These are phyloP conservation scores for Tricholoma saponaceum DNA, from an alignment of 768 basidiomycete genomes.

Conservation along the genomic window DNA sequence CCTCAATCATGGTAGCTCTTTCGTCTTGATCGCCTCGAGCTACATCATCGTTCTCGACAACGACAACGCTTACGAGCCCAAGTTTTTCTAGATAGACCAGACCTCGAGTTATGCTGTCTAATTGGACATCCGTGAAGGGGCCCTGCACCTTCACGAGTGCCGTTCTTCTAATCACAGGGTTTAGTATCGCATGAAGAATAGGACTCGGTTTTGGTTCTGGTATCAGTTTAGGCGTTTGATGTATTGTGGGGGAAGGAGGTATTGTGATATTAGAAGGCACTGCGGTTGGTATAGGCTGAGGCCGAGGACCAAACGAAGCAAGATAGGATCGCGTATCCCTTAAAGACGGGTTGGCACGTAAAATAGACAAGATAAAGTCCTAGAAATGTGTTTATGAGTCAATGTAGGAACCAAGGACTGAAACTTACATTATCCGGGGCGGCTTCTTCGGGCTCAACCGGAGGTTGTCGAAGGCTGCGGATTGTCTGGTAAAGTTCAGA, in stretches of 20 bases:
- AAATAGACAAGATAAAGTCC: slow-evolving; percentile 96
- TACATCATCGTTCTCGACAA: slow-evolving; percentile 85
- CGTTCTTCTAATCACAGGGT: slow-evolving; percentile 81
- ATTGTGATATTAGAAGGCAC: slow-evolving; percentile 20
- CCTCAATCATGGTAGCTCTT: slow-evolving; percentile 62
- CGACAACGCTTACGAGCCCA: slow-evolving; percentile 92
- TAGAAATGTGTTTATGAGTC: slow-evolving; percentile 27
- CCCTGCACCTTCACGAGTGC: slow-evolving; percentile 97
- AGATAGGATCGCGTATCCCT: slow-evolving; percentile 90
- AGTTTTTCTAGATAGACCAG: slow-evolving; percentile 95
- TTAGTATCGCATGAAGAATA: slow-evolving; percentile 70
- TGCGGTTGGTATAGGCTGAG: slow-evolving; percentile 29
- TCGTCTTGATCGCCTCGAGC: slow-evolving; percentile 66
- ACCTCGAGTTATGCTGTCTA: slow-evolving; percentile 90
- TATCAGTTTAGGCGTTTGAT: slow-evolving; percentile 25
- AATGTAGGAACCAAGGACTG: slow-evolving; percentile 7
- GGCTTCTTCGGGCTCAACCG: slow-evolving; percentile 34
- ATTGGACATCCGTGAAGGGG: slow-evolving; percentile 88
- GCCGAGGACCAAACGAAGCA: slow-evolving; percentile 80
- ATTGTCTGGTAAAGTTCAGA: slow-evolving; percentile 33
- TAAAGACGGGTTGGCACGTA: slow-evolving; percentile 87
- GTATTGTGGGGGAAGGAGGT: slow-evolving; percentile 23
- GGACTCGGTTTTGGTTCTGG: slow-evolving; percentile 44
- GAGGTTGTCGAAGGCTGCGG: slow-evolving; percentile 32
- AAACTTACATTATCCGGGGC: slow-evolving; percentile 49